phyloP scores from a whole-genome alignment of 2,329 filamentous ascomycete genomes.

The Coniochaeta sp. region DNA sequence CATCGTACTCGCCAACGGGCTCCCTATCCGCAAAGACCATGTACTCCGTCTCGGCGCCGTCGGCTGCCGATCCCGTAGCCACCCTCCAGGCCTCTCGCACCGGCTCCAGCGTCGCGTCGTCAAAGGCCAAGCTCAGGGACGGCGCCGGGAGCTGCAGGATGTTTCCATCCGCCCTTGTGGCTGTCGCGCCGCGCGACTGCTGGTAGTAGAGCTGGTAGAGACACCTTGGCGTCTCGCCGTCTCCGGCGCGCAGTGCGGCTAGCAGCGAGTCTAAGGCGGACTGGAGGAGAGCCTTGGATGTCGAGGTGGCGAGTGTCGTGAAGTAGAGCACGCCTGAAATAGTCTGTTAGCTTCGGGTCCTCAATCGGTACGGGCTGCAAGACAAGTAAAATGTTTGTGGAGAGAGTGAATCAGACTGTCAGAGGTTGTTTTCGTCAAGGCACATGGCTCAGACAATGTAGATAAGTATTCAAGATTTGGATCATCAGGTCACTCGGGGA shows the following conservation, averaged over 20 bases:
- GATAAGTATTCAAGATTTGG: constrained; percentile 89
- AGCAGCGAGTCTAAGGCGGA: constrained; percentile 35
- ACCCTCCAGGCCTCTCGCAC: constrained; percentile 66
- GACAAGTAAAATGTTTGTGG: constrained; percentile 3
- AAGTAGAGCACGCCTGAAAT: constrained; percentile 31
- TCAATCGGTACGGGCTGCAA: background rate
- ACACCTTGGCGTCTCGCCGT: constrained; percentile 21
- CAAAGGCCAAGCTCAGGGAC: constrained; percentile 62
- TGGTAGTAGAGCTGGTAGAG: constrained; percentile 51
- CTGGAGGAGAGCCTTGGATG: constrained; percentile 28
- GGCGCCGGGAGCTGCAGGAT: constrained; percentile 51
- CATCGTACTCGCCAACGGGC: constrained; percentile 47
- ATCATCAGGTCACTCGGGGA: constrained; percentile 70
- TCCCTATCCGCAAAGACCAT: constrained; percentile 76
- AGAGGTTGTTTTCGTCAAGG: constrained; percentile 82
- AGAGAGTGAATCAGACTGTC: constrained; percentile 69
- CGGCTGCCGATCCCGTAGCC: constrained; percentile 45
- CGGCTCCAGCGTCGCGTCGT: constrained; percentile 59
- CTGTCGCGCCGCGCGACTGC: constrained; percentile 29
- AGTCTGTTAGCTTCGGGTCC: background rate
- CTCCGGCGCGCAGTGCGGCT: constrained; percentile 10
- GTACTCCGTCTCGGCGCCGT: constrained; percentile 45
- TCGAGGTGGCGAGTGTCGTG: constrained; percentile 26
- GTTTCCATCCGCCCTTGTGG: constrained; percentile 26
- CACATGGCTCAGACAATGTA: constrained; percentile 96